phyloP scores from a whole-genome alignment of 129 eudicot genomes.

The Erigeron canadensis region DNA sequence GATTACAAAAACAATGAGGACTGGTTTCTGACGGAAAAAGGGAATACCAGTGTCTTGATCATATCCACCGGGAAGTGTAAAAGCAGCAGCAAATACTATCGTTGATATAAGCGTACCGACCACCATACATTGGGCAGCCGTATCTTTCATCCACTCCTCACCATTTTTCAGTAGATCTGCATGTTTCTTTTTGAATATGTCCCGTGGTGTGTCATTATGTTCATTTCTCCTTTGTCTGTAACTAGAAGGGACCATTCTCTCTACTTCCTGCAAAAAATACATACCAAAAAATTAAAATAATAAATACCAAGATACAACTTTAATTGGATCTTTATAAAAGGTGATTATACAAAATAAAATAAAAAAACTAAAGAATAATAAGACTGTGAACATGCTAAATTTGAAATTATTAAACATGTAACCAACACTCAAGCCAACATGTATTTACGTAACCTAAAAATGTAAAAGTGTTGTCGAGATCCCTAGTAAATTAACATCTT shows the following conservation, averaged over 20 bases:
- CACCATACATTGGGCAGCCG: constrained; percentile 16
- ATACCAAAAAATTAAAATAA: too few relatives aligned
- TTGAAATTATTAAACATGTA: too few relatives aligned
- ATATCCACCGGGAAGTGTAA: constrained; percentile 25
- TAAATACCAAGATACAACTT: too few relatives aligned
- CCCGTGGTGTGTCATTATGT: neutral
- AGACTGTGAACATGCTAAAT: too few relatives aligned
- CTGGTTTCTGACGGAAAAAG: neutral
- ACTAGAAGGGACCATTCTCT: neutral
- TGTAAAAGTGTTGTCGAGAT: too few relatives aligned
- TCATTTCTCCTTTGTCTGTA: neutral
- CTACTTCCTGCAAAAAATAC: constrained; percentile 8
- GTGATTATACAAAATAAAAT: too few relatives aligned
- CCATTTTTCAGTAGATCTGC: neutral
- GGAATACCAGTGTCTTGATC: constrained; percentile 15
- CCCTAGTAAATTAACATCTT: too few relatives aligned
- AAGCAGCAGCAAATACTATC: constrained; percentile 21
- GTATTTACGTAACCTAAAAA: too few relatives aligned
- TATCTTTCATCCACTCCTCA: neutral
- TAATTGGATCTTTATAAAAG: too few relatives aligned
- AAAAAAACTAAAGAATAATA: too few relatives aligned
- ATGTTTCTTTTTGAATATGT: neutral
- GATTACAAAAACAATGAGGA: constrained; percentile 18
- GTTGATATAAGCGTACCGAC: constrained; percentile 21
- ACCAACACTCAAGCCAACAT: too few relatives aligned